A percentile compares a stretch with the other conserved stretches of the same genome.
Evolutionary conservation across 805 yeast genomes (phyloP).

Genomic region (Wickerhamomyces subpelliculosus): DNA sequence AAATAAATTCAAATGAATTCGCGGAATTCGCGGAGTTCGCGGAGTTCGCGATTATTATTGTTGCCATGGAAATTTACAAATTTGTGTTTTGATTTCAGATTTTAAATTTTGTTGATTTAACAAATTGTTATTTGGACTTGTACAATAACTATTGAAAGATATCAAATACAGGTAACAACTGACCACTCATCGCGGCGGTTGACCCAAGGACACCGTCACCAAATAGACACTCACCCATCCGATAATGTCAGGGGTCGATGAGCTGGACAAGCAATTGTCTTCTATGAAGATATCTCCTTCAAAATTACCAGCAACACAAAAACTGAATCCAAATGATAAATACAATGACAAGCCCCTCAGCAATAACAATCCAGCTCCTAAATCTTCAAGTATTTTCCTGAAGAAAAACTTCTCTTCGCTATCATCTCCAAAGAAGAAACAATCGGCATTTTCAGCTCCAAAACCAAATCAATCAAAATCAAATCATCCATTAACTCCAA

Average conservation of each 20-base stretch:
- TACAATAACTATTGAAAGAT: too few species aligned
- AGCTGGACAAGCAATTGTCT: not conserved
- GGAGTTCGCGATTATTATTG: too few species aligned
- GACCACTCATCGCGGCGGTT: not conserved
- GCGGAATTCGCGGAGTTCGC: too few species aligned
- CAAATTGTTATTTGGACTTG: too few species aligned
- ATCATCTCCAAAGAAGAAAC: slow-evolving; percentile 6
- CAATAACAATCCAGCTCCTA: slow-evolving; percentile 1
- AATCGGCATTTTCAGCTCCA: slow-evolving; percentile 7
- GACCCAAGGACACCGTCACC: too few species aligned
- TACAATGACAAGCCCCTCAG: not conserved
- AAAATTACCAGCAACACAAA: slow-evolving; percentile 2
- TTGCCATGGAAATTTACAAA: too few species aligned
- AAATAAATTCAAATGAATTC: too few species aligned
- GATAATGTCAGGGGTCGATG: not conserved
- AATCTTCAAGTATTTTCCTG: slow-evolving; percentile 16
- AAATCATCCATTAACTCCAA: not conserved
- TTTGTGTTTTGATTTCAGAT: too few species aligned
- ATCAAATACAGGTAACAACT: too few species aligned
- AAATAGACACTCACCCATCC: too few species aligned
- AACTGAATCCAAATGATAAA: slow-evolving; percentile 5
- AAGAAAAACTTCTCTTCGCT: slow-evolving; percentile 15
- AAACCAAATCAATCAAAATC: slow-evolving; percentile 4
- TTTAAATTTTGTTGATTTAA: too few species aligned
- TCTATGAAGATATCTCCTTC: slow-evolving; percentile 7